phyloP scores from a whole-genome alignment of 2,329 filamentous ascomycete species.

The Fusarium sacchari region DNA sequence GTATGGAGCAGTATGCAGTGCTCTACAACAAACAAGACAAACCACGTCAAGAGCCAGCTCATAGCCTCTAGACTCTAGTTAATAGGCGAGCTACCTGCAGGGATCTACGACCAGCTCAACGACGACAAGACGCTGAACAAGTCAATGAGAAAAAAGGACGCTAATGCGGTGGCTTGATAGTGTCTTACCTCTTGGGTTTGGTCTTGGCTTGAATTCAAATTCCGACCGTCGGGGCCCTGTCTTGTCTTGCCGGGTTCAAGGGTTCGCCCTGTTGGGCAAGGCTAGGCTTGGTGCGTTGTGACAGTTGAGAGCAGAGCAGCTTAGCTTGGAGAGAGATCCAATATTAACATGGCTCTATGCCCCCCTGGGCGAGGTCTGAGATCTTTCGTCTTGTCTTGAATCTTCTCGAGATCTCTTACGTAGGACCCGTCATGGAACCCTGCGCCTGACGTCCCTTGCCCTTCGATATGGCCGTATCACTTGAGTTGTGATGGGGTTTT shows the following conservation, averaged over 20 bases:
- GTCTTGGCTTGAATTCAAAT: constrained; percentile 31
- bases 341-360: constrained; percentile 37
- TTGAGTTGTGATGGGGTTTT: constrained; percentile 5
- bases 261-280: constrained; percentile 6
- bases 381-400: constrained; percentile 28
- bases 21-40: constrained; percentile 12
- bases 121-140: background rate
- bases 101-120: constrained; percentile 21
- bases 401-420: constrained; percentile 23
- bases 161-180: constrained; percentile 39
- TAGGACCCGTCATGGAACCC: constrained; percentile 33
- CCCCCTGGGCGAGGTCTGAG: constrained; percentile 24
- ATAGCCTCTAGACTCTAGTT: constrained; percentile 11
- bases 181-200: constrained; percentile 39
- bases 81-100: constrained; percentile 32
- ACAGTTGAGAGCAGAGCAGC: background rate
- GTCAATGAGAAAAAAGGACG: background rate
- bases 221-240: constrained; percentile 35
- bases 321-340: background rate
- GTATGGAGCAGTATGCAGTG: constrained; percentile 3
- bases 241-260: constrained; percentile 32
- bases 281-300: background rate
- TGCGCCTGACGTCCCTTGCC: constrained; percentile 21
- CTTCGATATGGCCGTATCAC: constrained; percentile 14
- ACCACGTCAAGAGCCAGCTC: constrained; percentile 34